Conservation (phyloP, 306 rosid species). For the Pyrus betulifolia region DNA sequence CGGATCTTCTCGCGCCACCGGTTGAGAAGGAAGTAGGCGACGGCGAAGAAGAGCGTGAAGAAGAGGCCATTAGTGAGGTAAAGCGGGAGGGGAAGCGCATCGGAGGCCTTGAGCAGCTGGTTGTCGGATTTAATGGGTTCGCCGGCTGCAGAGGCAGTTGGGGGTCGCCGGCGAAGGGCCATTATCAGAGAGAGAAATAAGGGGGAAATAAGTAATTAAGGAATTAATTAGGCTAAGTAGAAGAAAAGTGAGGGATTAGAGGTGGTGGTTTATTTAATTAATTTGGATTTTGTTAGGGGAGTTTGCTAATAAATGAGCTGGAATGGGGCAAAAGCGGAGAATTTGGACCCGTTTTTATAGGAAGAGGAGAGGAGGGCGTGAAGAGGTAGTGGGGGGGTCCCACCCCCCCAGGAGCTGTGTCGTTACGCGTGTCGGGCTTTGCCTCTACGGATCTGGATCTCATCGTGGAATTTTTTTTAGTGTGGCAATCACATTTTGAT, state of each 20-base stretch:
- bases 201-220: background rate
- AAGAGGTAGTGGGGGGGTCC: background rate
- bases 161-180: slow-evolving; percentile 8
- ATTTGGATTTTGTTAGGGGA: background rate
- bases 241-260: background rate
- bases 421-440: background rate
- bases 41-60: slow-evolving; percentile 27
- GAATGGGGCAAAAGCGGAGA: background rate
- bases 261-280: background rate
- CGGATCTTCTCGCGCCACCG: slow-evolving; percentile 24
- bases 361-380: background rate
- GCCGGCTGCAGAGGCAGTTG: background rate
- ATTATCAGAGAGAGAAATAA: background rate
- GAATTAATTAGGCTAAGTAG: background rate
- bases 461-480: too few relatives aligned
- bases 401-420: background rate
- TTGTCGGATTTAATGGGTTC: background rate
- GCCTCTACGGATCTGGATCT: background rate
- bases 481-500: too few relatives aligned
- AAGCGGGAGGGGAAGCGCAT: slow-evolving; percentile 13
- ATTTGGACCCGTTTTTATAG: background rate
- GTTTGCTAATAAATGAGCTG: background rate
- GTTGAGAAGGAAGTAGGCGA: slow-evolving; percentile 26
- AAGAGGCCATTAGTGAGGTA: slow-evolving; percentile 16
- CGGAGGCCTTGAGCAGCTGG: background rate